A percentile compares a stretch with the other conserved stretches of the same genome.
These are phyloP conservation scores for Rhynchosporium graminicola DNA, from an alignment of 2,329 filamentous ascomycete species.

Conservation along the genomic window DNA sequence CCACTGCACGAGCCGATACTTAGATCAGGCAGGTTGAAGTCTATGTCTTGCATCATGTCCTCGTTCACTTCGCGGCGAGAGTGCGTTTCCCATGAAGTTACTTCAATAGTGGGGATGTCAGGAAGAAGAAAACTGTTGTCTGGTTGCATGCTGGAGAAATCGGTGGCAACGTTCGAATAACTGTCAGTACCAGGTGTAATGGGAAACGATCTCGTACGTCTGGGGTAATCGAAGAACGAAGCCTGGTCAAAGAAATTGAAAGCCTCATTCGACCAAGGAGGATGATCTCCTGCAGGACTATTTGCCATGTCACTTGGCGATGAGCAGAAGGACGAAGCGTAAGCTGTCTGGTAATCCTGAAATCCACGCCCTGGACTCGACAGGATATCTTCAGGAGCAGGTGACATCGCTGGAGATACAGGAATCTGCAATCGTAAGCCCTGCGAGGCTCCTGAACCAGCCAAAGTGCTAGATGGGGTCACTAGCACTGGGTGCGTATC, in stretches of 20 bases:
- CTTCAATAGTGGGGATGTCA: constrained; percentile 14
- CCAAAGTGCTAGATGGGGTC: neutral
- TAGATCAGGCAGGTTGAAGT: constrained; percentile 12
- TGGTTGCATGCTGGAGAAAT: neutral
- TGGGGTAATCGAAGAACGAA: constrained; percentile 3
- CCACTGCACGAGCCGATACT: constrained; percentile 13
- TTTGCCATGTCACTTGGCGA: constrained; percentile 8
- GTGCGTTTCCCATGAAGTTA: constrained; percentile 8
- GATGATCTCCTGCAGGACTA: constrained; percentile 4
- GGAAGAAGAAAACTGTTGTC: neutral
- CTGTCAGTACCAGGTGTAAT: neutral
- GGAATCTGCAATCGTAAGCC: constrained; percentile 11
- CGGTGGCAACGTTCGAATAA: neutral
- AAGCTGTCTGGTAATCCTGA: neutral
- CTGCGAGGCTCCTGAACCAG: neutral
- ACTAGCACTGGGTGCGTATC: neutral
- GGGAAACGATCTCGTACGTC: constrained; percentile 1
- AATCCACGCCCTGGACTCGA: neutral
- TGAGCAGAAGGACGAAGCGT: constrained; percentile 4
- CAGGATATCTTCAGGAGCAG: neutral
- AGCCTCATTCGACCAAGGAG: constrained; percentile 6
- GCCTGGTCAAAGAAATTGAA: neutral
- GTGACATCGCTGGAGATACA: constrained; percentile 1
- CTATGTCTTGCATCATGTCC: neutral
- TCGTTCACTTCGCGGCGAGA: neutral